phyloP scores from a whole-genome alignment of 306 rosid genomes.

The Lathyrus tuberosus region DNA sequence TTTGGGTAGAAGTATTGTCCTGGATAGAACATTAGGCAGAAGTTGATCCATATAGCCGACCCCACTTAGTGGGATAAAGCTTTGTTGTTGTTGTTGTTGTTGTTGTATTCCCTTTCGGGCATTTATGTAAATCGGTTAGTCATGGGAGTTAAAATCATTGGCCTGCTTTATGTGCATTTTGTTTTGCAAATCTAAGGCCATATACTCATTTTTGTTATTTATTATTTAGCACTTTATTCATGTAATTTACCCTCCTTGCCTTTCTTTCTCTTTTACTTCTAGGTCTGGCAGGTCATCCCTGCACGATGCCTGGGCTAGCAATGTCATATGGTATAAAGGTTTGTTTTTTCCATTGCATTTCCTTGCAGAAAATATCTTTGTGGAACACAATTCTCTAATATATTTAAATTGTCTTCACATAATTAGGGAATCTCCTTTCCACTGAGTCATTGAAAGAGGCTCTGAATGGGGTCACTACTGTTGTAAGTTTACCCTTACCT shows the following conservation, averaged over 20 bases:
- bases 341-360: constrained; percentile 23
- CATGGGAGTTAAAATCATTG: constrained; percentile 7
- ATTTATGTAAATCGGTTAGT: constrained; percentile 1
- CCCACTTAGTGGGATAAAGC: too few species aligned
- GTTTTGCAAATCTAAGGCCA: background rate
- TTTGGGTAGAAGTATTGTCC: too few species aligned
- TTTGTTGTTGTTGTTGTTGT: too few species aligned
- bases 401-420: constrained; percentile 37
- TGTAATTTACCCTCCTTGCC: constrained; percentile 19
- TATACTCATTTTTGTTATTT: background rate
- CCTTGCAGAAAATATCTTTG: constrained; percentile 24
- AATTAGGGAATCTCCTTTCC: constrained; percentile 83
- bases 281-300: constrained; percentile 90
- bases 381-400: constrained; percentile 31
- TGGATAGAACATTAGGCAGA: too few species aligned
- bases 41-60: too few species aligned
- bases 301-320: constrained; percentile 78
- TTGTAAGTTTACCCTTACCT: constrained; percentile 61
- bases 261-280: constrained; percentile 39
- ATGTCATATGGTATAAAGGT: constrained; percentile 86
- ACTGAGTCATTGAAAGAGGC: constrained; percentile 86
- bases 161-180: background rate
- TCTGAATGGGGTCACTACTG: constrained; percentile 78
- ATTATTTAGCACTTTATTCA: constrained; percentile 4
- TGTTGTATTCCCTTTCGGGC: background rate